These are phyloP conservation scores for Pestalotiopsis sp. DNA, from an alignment of 2,329 filamentous ascomycete species.

Conservation along the genomic window DNA sequence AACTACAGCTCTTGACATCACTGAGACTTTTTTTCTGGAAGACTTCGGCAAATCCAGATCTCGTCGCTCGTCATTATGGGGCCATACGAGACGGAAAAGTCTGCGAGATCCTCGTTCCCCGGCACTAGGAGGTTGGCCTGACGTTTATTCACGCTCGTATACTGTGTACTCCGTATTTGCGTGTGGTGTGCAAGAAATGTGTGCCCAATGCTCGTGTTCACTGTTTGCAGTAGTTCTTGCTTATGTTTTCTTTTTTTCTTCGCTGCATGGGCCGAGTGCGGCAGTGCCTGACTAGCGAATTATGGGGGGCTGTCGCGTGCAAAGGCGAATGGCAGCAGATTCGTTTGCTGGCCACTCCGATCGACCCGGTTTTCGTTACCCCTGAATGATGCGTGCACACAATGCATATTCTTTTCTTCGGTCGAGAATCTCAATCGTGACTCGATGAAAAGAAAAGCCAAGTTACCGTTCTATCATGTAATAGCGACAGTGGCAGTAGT, in stretches of 20 bases:
- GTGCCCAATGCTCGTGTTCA: neutral
- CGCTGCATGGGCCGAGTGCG: neutral
- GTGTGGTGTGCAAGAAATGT: neutral
- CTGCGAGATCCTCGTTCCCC: neutral
- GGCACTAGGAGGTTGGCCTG: neutral
- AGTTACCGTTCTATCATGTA: neutral
- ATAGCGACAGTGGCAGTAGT: neutral
- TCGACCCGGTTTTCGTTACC: neutral
- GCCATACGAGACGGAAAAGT: too few relatives aligned
- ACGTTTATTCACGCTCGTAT: neutral
- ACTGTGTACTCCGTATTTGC: neutral
- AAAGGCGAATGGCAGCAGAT: neutral
- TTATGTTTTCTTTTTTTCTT: neutral
- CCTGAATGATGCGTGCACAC: neutral
- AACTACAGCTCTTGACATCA: neutral
- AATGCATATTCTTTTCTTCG: neutral
- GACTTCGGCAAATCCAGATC: neutral
- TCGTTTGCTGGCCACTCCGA: neutral
- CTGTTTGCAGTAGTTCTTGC: neutral
- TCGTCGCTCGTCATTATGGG: neutral
- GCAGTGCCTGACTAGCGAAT: neutral
- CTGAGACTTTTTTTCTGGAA: neutral
- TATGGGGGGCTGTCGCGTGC: neutral
- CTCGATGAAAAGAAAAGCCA: neutral
- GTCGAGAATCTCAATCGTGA: neutral